Base-by-base conservation (phyloP, 2,329 filamentous ascomycete genomes). In the Paecilomyces fulvus region DNA sequence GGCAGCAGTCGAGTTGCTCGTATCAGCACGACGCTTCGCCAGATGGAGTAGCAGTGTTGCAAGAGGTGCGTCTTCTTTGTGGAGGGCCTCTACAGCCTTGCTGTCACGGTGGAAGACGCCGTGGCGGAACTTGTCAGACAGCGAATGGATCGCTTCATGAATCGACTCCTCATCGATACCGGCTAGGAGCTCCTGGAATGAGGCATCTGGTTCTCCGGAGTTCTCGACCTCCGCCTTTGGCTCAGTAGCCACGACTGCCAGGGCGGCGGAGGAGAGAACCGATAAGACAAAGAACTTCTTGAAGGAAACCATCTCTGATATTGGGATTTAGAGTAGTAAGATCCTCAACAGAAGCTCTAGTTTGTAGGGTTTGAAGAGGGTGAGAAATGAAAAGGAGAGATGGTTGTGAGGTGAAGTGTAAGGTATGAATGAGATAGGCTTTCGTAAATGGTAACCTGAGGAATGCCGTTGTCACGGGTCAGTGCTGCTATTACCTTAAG, bases 31-130 rank as follows among this genome's bases (percentile, higher is more conserved):
- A 60, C 86, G 81, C 71, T 83, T 84, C 37, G 83, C 87, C 56
- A 90, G 73, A 56, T 83, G 81, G 55, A 87, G 78, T 60, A 89
- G 75, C 57, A 82, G 81, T 9, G 79, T 82, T 17, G 85, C 85
- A 37, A 88, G 75, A 37, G 80, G 77, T 21, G 83, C 80, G 65
- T 89, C 80, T 60, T 81, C 79, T 49, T 77, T 75, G 71, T 84
- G 81, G 28, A 88, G 78, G 31, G 80, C 82, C 68, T 87, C 82
- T 55, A 88, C 77, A 25, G 85, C 85, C 10, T 79, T 76, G 61
- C 78, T 79, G 65, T 88, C 86, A 60, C 83, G 82, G 60, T 82
- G 79, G 69, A 85, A 88, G 56, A 89, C 79, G 57, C 86, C 87
- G 66, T 88, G 81, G 67, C 84, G 80, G 72, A 85, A 89, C 65